Evolutionary conservation across 441 rosid genomes (phyloP).

Genomic region (Euphorbia schlechtendalii): DNA sequence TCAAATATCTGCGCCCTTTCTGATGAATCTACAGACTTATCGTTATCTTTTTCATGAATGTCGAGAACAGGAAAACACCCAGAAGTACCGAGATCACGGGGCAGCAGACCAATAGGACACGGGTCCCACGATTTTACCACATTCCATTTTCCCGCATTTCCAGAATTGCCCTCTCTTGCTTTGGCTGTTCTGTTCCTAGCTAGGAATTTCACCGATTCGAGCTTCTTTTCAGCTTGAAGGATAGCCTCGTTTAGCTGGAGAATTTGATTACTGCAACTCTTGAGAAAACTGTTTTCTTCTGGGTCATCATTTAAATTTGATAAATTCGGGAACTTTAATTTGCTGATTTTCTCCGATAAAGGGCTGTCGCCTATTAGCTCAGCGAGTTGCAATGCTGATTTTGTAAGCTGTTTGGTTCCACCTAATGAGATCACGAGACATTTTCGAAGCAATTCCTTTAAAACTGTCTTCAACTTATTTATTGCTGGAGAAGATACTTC

Average conservation of each 20-base stretch:
- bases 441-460: conserved; percentile 47
- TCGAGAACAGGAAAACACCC: conserved; percentile 63
- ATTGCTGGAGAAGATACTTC: conserved; percentile 26
- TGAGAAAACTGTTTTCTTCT: conserved; percentile 17
- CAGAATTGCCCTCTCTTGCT: conserved; percentile 24
- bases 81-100: conserved; percentile 52
- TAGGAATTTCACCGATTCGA: conserved; percentile 38
- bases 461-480: conserved; percentile 31
- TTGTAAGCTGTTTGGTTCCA: conserved; percentile 41
- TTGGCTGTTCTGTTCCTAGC: conserved; percentile 26
- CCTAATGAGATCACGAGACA: conserved; percentile 46
- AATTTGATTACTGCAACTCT: conserved; percentile 16
- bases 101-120: conserved; percentile 88
- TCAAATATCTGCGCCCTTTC: conserved; percentile 25
- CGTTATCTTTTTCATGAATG: conserved; percentile 3
- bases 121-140: conserved; percentile 68
- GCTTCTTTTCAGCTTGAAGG: conserved; percentile 49
- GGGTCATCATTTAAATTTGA: conserved; percentile 20
- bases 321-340: conserved; percentile 25
- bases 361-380: conserved; percentile 35
- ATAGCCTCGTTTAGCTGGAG: conserved; percentile 46
- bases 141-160: conserved; percentile 41
- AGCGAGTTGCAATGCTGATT: conserved; percentile 48
- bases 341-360: conserved; percentile 45
- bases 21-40: conserved; percentile 14